These are phyloP conservation scores for Spirogloea muscicola DNA, from an alignment of 139 green algal species.

Conservation along the genomic window DNA sequence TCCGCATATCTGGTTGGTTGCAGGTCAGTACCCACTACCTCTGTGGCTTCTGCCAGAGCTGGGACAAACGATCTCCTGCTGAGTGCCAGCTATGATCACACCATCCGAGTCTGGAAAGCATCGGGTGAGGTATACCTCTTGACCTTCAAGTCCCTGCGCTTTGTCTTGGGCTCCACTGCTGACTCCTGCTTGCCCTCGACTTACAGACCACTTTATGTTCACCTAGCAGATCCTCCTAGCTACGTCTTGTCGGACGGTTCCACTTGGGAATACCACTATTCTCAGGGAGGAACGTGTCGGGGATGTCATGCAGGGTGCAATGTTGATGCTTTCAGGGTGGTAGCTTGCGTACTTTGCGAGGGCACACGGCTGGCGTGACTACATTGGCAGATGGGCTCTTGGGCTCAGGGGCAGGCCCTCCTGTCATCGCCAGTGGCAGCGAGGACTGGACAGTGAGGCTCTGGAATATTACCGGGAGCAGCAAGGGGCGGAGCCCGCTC, in stretches of 20 bases:
- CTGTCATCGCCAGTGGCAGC: neutral
- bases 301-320: too few species aligned
- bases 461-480: neutral
- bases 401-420: neutral
- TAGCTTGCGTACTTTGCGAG: neutral
- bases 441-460: neutral
- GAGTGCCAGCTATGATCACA: slow-evolving; percentile 3
- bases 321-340: neutral
- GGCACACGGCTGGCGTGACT: neutral
- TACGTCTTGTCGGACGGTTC: neutral
- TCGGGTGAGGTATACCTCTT: neutral
- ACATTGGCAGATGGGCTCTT: neutral
- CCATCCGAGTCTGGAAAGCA: slow-evolving; percentile 13
- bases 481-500: neutral
- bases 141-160: neutral
- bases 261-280: too few species aligned
- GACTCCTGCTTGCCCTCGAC: neutral
- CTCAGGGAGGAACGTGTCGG: too few species aligned
- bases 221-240: neutral
- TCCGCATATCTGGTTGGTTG: neutral
- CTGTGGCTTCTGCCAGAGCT: neutral
- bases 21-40: neutral
- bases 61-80: neutral
- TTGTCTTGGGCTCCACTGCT: neutral
- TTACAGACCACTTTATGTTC: neutral